These are phyloP conservation scores for Exophiala bonariae DNA, from an alignment of 2,329 filamentous ascomycete species.

Conservation along the genomic window DNA sequence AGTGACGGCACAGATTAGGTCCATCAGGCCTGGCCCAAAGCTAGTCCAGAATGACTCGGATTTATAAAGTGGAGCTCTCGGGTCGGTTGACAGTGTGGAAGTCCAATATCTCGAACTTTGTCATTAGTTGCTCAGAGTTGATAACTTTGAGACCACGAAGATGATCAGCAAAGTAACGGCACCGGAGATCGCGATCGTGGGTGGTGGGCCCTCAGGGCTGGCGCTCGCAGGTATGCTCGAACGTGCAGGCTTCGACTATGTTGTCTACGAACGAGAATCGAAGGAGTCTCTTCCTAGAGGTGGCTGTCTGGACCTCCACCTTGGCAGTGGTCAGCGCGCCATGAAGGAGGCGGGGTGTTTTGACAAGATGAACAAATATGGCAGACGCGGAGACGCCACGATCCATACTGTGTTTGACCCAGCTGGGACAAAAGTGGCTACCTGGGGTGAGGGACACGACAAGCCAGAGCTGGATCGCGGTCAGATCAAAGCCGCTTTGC, in stretches of 20 bases:
- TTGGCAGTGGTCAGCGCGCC: conserved; percentile 24
- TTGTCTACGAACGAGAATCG: conserved; percentile 33
- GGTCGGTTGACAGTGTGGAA: no score
- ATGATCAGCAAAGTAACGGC: conserved; percentile 1
- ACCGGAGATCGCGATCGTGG: conserved; percentile 35
- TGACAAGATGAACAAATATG: conserved; percentile 24
- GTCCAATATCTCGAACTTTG: no score
- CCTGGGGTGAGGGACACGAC: conserved; percentile 29
- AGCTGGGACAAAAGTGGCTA: not conserved
- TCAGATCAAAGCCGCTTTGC: conserved; percentile 37
- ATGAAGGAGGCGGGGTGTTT: conserved; percentile 27
- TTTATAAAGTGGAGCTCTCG: no score
- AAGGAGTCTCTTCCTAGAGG: conserved; percentile 25
- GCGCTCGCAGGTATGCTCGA: conserved; percentile 36
- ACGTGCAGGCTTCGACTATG: conserved; percentile 20
- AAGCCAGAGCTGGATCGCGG: conserved; percentile 44
- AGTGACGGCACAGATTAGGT: no score
- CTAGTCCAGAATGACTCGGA: no score
- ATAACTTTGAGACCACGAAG: no score
- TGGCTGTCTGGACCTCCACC: conserved; percentile 28
- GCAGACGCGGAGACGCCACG: conserved; percentile 21
- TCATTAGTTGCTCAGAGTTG: no score
- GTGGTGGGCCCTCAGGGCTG: conserved; percentile 35
- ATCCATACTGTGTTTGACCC: conserved; percentile 8
- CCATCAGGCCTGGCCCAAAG: no score